Conservation (phyloP, 73 alveolate species). For the Paramecium octaurelia region DNA sequence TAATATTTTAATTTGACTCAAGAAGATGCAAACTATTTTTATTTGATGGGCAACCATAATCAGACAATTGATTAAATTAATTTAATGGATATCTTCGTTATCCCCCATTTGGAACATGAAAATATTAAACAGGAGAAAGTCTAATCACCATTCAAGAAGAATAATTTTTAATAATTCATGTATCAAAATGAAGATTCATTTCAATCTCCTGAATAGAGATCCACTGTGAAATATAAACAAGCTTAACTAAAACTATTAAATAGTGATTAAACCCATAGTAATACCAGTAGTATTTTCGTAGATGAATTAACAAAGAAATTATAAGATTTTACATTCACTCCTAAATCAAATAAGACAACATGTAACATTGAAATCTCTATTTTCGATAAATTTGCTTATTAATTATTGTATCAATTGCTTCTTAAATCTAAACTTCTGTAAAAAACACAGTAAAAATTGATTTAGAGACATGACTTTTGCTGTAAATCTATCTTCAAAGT, state of each 20-base stretch:
- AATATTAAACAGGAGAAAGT: neutral
- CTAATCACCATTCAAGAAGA: neutral
- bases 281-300: neutral
- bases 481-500: neutral
- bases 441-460: neutral
- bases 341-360: neutral
- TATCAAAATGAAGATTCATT: neutral
- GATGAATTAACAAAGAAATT: neutral
- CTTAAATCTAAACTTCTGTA: neutral
- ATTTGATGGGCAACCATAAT: neutral
- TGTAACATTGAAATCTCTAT: neutral
- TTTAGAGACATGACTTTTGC: neutral
- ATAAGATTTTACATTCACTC: neutral
- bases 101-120: neutral
- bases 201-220: neutral
- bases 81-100: neutral
- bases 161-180: neutral
- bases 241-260: neutral
- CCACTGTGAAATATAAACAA: neutral
- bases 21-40: neutral
- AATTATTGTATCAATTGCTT: neutral
- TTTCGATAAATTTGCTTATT: neutral
- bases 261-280: neutral
- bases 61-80: neutral
- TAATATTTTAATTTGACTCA: neutral